These are phyloP conservation scores for Suillus lakei DNA, from an alignment of 768 basidiomycete genomes.

Conservation along the genomic window DNA sequence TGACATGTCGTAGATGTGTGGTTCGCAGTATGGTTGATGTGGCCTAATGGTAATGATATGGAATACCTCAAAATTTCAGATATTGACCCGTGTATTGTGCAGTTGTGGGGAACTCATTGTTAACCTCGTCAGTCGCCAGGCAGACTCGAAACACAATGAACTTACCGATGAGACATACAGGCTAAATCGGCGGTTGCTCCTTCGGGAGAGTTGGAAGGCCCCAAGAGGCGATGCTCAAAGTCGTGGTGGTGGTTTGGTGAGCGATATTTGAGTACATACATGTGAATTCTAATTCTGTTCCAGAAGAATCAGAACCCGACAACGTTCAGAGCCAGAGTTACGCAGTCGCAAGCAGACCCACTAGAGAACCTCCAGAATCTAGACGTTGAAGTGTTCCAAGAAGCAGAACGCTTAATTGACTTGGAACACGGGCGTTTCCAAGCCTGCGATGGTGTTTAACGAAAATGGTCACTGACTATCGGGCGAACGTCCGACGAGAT, in stretches of 20 bases:
- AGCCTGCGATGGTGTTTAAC: neutral
- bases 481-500: too few species aligned
- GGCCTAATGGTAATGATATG: neutral
- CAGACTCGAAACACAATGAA: neutral
- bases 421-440: too few species aligned
- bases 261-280: neutral
- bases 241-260: neutral
- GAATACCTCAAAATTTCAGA: neutral
- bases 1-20: neutral
- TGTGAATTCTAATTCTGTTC: neutral
- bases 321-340: neutral
- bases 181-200: neutral
- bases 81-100: neutral
- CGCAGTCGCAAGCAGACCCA: neutral
- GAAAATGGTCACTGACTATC: neutral
- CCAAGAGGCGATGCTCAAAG: neutral
- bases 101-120: neutral
- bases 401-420: neutral
- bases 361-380: neutral
- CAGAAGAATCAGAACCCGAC: neutral
- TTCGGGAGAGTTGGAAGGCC: neutral
- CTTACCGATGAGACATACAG: neutral
- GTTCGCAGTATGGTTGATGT: neutral
- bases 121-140: neutral
- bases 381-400: neutral